Base-by-base conservation (phyloP, 2,329 filamentous ascomycete genomes). In the Cladobotryum protrusum region DNA sequence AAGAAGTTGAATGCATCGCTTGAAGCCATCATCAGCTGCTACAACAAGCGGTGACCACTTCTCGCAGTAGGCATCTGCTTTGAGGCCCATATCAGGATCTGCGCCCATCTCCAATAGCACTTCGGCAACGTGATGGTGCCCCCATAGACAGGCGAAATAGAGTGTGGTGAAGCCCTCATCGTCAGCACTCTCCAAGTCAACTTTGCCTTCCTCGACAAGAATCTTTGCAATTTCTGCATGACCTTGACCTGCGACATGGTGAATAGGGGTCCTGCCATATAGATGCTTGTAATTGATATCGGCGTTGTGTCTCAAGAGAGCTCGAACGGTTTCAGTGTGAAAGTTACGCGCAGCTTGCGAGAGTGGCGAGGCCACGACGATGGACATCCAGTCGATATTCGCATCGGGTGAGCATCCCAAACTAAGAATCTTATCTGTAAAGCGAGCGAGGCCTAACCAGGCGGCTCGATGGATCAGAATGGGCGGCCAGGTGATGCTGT, bases 1-100 rank as follows among this genome's bases (percentile, higher is more conserved):
- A 5, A 59, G 50, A 13, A 50, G 44, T 35, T 49, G 50, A 9
- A 56, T 52, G n/a, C 41, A 52, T 17, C 45, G 47, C 29, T 54
- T 39, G 32, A 45, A 54, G 19, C 52, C 52, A 14, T 52, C 52
- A 18, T 54, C 52, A 37, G 42, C 17, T 5, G 52, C 48, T 12
- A 39, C 52, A 3, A 37, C 20, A n/a, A 54, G 52, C 9, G 52
- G 52, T 24, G 52, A 51, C 52, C 52, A 52, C n/a, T 48, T 34
- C 5, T 24, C 12, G 5, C 37, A 40, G 6, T 34, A 12, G 20
- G 37, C 42, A 14, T 48, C 49, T 3, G 49, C 14, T 8, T 50
- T 45, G 36, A 54, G 47, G 9, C 52, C 52, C 52, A 52, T 54
- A 17, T 52, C 19, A 7, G 52, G 52, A 35, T 54, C 52, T 8